phyloP scores from a whole-genome alignment of 1,284 basidiomycete genomes.

The Heimioporus punctisporus region DNA sequence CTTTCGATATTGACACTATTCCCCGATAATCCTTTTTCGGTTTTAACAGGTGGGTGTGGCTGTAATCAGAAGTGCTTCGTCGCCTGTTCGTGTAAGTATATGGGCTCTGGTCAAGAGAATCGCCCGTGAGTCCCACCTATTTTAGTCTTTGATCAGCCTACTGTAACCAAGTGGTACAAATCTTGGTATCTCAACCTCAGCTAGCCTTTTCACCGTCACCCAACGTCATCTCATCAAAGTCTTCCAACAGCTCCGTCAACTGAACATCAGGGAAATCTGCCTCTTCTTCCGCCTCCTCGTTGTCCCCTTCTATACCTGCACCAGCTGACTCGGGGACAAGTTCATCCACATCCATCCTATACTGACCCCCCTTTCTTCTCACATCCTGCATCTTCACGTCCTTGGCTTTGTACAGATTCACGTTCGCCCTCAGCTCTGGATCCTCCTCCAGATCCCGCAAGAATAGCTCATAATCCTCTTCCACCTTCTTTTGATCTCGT shows the following conservation, averaged over 20 bases:
- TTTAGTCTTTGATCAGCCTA: too few species aligned
- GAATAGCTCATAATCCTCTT: slow-evolving; percentile 97
- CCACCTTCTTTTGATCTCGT: slow-evolving; percentile 91
- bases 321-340: slow-evolving; percentile 29
- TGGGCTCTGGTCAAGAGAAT: too few species aligned
- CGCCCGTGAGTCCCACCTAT: too few species aligned
- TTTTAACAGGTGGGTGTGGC: too few species aligned
- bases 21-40: too few species aligned
- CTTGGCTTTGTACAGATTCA: slow-evolving; percentile 88
- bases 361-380: slow-evolving; percentile 48
- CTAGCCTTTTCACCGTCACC: slow-evolving; percentile 32
- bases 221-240: slow-evolving; percentile 87
- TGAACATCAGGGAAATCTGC: slow-evolving; percentile 90
- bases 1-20: too few species aligned
- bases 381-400: slow-evolving; percentile 47
- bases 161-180: too few species aligned
- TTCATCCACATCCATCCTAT: slow-evolving; percentile 78
- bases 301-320: slow-evolving; percentile 28
- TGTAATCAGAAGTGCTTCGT: too few species aligned
- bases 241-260: slow-evolving; percentile 90
- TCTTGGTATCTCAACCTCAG: slow-evolving; percentile 7
- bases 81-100: too few species aligned
- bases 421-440: slow-evolving; percentile 86
- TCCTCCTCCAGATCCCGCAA: slow-evolving; percentile 97
- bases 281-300: slow-evolving; percentile 69